These are phyloP conservation scores for Aspergillus panamensis DNA, from an alignment of 495 filamentous ascomycete genomes.

Conservation along the genomic window DNA sequence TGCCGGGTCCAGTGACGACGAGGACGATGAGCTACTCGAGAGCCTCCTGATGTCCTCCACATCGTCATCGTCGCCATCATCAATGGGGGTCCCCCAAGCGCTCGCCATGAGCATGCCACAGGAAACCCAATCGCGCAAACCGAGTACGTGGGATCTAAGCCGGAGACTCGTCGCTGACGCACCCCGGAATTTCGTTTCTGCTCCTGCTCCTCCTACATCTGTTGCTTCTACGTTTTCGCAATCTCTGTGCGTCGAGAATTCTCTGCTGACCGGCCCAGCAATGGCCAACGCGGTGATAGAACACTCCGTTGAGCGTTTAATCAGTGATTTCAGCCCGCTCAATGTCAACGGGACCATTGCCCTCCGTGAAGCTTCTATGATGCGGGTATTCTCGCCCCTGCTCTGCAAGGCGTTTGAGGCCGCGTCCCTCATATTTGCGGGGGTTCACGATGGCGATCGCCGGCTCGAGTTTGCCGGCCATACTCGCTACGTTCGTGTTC, in stretches of 20 bases:
- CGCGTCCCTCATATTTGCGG: slow-evolving; percentile 25
- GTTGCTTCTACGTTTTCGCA: background rate
- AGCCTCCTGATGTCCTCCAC: background rate
- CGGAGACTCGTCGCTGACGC: background rate
- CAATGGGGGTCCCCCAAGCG: background rate
- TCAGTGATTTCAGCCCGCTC: slow-evolving; percentile 23
- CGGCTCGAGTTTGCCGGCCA: slow-evolving; percentile 23
- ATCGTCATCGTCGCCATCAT: background rate
- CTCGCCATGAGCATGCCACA: background rate
- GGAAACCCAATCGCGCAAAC: background rate
- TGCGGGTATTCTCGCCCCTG: slow-evolving; percentile 26
- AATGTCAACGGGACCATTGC: slow-evolving; percentile 22
- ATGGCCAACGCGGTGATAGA: slow-evolving; percentile 19
- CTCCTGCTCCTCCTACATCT: background rate
- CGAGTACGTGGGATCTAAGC: slow-evolving; percentile 4
- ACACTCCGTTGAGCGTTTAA: slow-evolving; percentile 24
- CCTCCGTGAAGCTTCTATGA: slow-evolving; percentile 22
- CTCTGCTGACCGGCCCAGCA: slow-evolving; percentile 12
- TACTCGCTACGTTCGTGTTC: slow-evolving; percentile 18
- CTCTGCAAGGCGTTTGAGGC: slow-evolving; percentile 26
- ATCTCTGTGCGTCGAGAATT: slow-evolving; percentile 8
- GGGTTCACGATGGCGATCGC: slow-evolving; percentile 19
- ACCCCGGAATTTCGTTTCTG: background rate
- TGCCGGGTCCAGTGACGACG: background rate
- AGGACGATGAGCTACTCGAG: background rate